Conservation (phyloP, 495 filamentous ascomycete genomes). For the Saxispiralis lemnorum region DNA sequence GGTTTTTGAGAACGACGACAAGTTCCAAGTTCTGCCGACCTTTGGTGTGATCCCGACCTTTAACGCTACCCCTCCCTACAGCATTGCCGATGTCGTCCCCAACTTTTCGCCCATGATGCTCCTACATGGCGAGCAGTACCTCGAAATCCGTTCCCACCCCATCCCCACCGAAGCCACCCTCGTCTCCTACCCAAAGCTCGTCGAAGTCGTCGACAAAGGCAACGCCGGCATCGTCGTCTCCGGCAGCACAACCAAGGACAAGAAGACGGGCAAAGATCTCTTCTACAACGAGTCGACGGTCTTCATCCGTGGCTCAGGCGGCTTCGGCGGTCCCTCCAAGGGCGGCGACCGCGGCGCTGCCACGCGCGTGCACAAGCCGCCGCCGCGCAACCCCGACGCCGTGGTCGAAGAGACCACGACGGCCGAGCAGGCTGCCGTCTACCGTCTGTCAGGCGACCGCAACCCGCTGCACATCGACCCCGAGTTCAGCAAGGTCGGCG, state of each 20-base stretch:
- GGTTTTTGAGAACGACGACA: slow-evolving; percentile 74
- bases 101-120: slow-evolving; percentile 99
- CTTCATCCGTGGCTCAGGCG: slow-evolving; percentile 83
- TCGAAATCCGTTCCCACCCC: slow-evolving; percentile 85
- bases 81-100: slow-evolving; percentile 65
- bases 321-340: slow-evolving; percentile 77
- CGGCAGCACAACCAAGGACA: slow-evolving; percentile 67
- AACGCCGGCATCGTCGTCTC: slow-evolving; percentile 69
- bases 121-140: slow-evolving; percentile 95
- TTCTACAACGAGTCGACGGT: slow-evolving; percentile 93
- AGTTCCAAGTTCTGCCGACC: slow-evolving; percentile 84
- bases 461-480: slow-evolving; percentile 94
- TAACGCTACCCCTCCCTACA: slow-evolving; percentile 64
- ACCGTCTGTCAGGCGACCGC: slow-evolving; percentile 80
- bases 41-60: slow-evolving; percentile 92
- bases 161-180: slow-evolving; percentile 76
- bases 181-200: slow-evolving; percentile 64
- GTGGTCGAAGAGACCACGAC: slow-evolving; percentile 79
- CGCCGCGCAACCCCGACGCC: slow-evolving; percentile 57
- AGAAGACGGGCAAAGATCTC: slow-evolving; percentile 59
- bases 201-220: slow-evolving; percentile 94
- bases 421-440: slow-evolving; percentile 88
- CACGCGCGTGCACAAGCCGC: slow-evolving; percentile 61
- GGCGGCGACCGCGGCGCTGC: slow-evolving; percentile 59
- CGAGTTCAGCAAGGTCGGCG: slow-evolving; percentile 81